These are phyloP conservation scores for Xylaria longipes DNA, from an alignment of 495 filamentous ascomycete species.

Conservation along the genomic window DNA sequence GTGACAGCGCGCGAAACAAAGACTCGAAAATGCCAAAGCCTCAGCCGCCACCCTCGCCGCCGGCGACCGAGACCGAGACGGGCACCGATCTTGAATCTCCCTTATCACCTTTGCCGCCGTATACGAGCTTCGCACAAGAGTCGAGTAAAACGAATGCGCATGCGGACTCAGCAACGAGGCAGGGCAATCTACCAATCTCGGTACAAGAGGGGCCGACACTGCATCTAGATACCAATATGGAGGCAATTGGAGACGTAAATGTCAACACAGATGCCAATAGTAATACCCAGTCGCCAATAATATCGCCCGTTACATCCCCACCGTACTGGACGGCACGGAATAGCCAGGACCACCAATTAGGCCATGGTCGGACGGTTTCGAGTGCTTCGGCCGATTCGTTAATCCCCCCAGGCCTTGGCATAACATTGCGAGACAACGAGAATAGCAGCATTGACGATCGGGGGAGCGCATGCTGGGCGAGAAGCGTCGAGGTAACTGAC, in stretches of 20 bases:
- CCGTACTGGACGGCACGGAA: conserved; percentile 43
- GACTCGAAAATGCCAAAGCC: conserved; percentile 23
- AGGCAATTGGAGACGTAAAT: not conserved
- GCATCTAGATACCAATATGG: conserved; percentile 14
- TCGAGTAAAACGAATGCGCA: not conserved
- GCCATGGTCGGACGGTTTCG: conserved; percentile 42
- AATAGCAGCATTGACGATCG: conserved; percentile 49
- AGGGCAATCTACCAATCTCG: not conserved
- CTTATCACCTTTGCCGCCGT: not conserved
- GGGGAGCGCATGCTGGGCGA: conserved; percentile 63
- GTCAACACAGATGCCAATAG: not conserved
- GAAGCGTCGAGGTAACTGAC: conserved; percentile 59
- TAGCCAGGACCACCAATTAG: conserved; percentile 26
- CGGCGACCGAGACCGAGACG: conserved; percentile 24
- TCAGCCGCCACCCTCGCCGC: conserved; percentile 21
- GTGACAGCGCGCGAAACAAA: conserved; percentile 12
- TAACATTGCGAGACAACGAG: conserved; percentile 61
- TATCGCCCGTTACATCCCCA: conserved; percentile 34
- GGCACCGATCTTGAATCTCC: conserved; percentile 21
- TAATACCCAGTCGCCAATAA: not conserved
- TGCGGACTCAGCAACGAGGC: not conserved
- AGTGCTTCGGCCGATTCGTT: conserved; percentile 54
- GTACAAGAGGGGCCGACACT: not conserved
- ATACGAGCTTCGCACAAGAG: not conserved
- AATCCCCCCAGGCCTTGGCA: conserved; percentile 48